Conservation (phyloP, 768 basidiomycete genomes). For the Trametes cinnabarina region DNA sequence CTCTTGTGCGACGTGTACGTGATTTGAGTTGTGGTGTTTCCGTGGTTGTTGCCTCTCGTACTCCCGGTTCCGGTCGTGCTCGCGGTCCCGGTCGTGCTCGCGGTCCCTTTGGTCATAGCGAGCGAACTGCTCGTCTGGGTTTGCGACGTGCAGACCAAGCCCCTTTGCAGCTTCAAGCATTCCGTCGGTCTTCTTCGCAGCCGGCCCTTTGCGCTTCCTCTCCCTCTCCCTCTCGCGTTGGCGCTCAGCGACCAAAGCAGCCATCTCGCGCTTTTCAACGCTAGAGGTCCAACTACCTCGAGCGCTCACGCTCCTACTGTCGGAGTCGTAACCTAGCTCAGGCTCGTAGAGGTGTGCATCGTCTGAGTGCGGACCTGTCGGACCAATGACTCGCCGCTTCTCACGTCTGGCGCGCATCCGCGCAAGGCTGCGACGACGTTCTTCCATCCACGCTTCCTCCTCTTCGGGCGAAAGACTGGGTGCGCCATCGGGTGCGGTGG, state of each 20-base stretch:
- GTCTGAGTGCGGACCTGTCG: neutral
- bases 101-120: neutral
- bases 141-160: slow-evolving; percentile 19
- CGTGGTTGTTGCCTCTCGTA: neutral
- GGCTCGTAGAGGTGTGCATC: slow-evolving; percentile 10
- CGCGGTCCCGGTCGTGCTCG: neutral
- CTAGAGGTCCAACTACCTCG: slow-evolving; percentile 20
- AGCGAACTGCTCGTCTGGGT: slow-evolving; percentile 19
- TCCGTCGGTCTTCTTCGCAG: neutral
- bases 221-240: neutral
- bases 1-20: slow-evolving; percentile 8
- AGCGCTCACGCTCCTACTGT: slow-evolving; percentile 17
- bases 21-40: slow-evolving; percentile 3
- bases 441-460: slow-evolving; percentile 39
- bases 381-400: slow-evolving; percentile 25
- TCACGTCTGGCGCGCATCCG: slow-evolving; percentile 33
- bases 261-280: slow-evolving; percentile 8
- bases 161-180: slow-evolving; percentile 1
- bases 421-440: slow-evolving; percentile 35
- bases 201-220: neutral
- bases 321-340: slow-evolving; percentile 17
- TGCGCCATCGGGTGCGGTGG: slow-evolving; percentile 7
- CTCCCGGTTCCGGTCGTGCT: neutral
- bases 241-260: neutral
- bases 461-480: slow-evolving; percentile 18